phyloP scores from a whole-genome alignment of 1,284 basidiomycete species.

The Malassezia dermatis region DNA sequence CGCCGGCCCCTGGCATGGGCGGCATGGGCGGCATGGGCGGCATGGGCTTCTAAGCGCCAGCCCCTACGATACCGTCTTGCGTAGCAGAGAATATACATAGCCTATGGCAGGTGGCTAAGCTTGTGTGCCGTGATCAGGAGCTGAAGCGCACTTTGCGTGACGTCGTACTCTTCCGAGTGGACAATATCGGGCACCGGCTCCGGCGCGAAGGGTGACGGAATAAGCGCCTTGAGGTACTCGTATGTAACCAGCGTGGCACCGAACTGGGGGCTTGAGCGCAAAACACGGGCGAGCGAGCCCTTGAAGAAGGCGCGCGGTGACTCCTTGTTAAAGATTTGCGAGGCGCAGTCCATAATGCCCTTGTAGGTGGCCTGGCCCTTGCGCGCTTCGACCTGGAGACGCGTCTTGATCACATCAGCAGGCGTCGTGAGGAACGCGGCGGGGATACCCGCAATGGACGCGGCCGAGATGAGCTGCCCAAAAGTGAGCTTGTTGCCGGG shows the following conservation, averaged over 20 bases:
- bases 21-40: slow-evolving; percentile 49
- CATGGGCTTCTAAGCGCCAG: slow-evolving; percentile 33
- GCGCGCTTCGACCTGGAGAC: slow-evolving; percentile 86
- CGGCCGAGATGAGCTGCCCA: slow-evolving; percentile 73
- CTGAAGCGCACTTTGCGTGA: slow-evolving; percentile 2
- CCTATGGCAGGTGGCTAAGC: slow-evolving; percentile 4
- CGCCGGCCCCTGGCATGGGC: slow-evolving; percentile 39
- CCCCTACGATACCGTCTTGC: neutral
- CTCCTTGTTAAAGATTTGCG: slow-evolving; percentile 72
- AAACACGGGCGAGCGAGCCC: slow-evolving; percentile 79
- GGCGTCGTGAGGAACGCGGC: slow-evolving; percentile 55
- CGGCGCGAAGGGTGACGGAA: slow-evolving; percentile 9
- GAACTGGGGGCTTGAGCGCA: slow-evolving; percentile 63
- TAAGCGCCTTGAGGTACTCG: slow-evolving; percentile 57
- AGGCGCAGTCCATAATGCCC: slow-evolving; percentile 77
- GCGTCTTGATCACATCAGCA: slow-evolving; percentile 93
- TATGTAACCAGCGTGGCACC: slow-evolving; percentile 85
- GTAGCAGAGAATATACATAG: neutral
- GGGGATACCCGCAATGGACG: slow-evolving; percentile 78
- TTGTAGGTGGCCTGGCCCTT: slow-evolving; percentile 88
- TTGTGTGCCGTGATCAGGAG: slow-evolving; percentile 7
- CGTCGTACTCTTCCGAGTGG: slow-evolving; percentile 3
- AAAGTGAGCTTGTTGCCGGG: slow-evolving; percentile 86
- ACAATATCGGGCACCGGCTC: slow-evolving; percentile 1
- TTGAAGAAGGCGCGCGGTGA: slow-evolving; percentile 86